Evolutionary conservation across 352 stramenopile genomes (phyloP), one percentile per base, ranked within the genome.

Genomic region (Albugo candida): DNA sequence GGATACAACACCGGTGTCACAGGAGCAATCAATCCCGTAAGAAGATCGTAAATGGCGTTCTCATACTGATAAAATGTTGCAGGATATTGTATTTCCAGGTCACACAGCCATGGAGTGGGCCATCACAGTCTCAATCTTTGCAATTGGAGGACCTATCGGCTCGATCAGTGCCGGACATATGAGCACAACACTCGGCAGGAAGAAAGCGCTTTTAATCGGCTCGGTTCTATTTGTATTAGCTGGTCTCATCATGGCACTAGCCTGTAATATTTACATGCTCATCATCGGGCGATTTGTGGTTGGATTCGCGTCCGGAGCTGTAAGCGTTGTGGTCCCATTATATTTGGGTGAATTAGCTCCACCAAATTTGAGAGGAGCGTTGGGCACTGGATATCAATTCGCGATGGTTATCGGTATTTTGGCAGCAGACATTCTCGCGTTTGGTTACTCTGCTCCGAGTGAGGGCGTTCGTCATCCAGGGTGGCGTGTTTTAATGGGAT

Each of bases 1-100:
- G 70, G 70, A 41, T 83, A 80, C 63, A 83, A 83, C 47, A 83
- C 67, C 11, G 70, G 70, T 34, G 69, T 81, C 13, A 83, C 70
- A 0, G 70, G 70, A 19, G 70, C 64, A 34, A 70, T 81, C 46
- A 79, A 78, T 36, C 58, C 68, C 27, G 43, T 65, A 81, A 83
- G 57, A 76, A 75, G 45, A 65, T 67, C 21, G 35, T 81, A 21
- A 56, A 81, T 11, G 64, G 75, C 53, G 77, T 65, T 44, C 71
- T 77, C 40, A 56, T 83, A 8, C 80, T 81, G 47, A 80, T 83
- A 68, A 66, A 60, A 34, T 56, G 71, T 34, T 37, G 41, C 45
- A 64, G 57, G 55, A 64, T 35, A 40, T 83, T 5, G 70, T 83
- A 19, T 83, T 83, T 36, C 70, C 70, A 14, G 70, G 68, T 12